Conservation (phyloP, 768 basidiomycete species). For the Lyophyllum atratum region DNA sequence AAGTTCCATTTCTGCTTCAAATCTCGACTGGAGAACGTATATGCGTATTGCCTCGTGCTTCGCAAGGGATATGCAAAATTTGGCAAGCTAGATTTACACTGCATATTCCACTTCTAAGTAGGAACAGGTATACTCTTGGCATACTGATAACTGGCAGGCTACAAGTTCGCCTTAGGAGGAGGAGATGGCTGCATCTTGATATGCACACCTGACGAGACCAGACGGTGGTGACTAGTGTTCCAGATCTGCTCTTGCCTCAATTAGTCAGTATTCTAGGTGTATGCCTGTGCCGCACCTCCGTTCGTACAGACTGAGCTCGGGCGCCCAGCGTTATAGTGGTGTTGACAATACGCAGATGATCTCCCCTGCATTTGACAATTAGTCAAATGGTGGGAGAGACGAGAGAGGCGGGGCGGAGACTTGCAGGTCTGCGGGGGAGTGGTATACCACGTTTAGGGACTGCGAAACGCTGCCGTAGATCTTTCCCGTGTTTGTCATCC, state of each 20-base stretch:
- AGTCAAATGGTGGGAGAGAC: neutral
- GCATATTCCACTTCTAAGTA: too few species aligned
- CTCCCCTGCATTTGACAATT: conserved; percentile 35
- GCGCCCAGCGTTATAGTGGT: conserved; percentile 52
- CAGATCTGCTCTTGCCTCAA: conserved; percentile 44
- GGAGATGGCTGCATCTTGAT: conserved; percentile 54
- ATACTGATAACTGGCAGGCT: neutral
- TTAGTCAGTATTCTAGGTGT: neutral
- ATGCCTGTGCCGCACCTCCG: conserved; percentile 39
- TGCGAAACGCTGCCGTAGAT: conserved; percentile 45
- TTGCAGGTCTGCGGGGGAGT: conserved; percentile 55
- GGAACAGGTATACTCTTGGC: neutral
- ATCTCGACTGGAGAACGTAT: too few species aligned
- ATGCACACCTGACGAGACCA: conserved; percentile 57
- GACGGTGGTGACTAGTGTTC: conserved; percentile 51
- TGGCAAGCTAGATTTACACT: too few species aligned
- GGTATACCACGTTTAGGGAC: conserved; percentile 53
- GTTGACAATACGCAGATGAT: conserved; percentile 51
- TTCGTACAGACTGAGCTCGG: conserved; percentile 47
- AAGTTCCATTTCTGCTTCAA: too few species aligned
- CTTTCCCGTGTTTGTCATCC: conserved; percentile 24
- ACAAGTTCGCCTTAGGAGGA: conserved; percentile 29
- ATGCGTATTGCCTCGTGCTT: too few species aligned
- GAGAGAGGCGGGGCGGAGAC: conserved; percentile 10
- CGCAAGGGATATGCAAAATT: too few species aligned